Percentiles rank a stretch among this genome's conserved stretches.
These are phyloP conservation scores for Russula brevipes DNA, from an alignment of 768 basidiomycete species.

Conservation along the genomic window DNA sequence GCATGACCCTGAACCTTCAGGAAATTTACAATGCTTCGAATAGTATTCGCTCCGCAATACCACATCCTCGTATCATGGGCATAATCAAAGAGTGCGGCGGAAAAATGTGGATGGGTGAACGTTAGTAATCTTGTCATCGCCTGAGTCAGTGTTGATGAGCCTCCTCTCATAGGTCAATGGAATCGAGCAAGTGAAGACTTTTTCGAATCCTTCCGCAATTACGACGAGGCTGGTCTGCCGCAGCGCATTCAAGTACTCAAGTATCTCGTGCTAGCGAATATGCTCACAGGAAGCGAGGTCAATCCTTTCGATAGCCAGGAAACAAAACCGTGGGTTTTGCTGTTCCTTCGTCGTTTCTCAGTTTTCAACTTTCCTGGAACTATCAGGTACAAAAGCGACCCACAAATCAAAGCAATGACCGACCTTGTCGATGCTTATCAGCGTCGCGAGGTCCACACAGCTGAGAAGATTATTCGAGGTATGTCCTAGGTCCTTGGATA, in stretches of 20 bases:
- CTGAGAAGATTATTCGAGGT: constrained; percentile 93
- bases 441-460: constrained; percentile 91
- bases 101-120: constrained; percentile 99
- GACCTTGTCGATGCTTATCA: constrained; percentile 96
- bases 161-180: constrained; percentile 70
- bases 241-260: constrained; percentile 98
- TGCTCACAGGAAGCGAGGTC: constrained; percentile 97
- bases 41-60: constrained; percentile 90
- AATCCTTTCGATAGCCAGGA: constrained; percentile 99
- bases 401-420: constrained; percentile 98
- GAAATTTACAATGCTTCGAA: constrained; percentile 97
- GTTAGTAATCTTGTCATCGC: constrained; percentile 39
- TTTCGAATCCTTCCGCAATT: constrained; percentile 97
- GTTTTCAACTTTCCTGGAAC: background rate
- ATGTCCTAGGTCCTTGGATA: background rate
- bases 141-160: background rate
- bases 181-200: constrained; percentile 95
- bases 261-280: constrained; percentile 95
- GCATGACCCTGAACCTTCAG: constrained; percentile 37
- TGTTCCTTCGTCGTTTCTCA: background rate
- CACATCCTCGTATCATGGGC: constrained; percentile 97
- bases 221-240: constrained; percentile 95
- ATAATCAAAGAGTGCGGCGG: constrained; percentile 99
- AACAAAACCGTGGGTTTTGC: constrained; percentile 84
- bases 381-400: constrained; percentile 84